Base-by-base conservation (phyloP, 192 early-diverging fungal species). In the Coemansia sp. region DNA sequence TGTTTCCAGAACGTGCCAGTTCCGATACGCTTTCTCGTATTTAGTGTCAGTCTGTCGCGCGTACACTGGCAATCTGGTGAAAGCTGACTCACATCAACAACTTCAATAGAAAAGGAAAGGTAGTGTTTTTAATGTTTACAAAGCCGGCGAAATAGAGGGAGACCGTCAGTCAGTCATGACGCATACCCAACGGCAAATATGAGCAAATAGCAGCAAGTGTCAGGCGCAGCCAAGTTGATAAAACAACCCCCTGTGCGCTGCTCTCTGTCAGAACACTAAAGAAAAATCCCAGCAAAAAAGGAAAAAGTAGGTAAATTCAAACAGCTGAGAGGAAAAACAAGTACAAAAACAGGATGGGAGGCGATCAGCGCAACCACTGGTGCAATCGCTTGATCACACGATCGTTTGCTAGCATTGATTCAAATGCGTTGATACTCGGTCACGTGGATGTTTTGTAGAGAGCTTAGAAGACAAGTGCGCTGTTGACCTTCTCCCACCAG, bases 401-500 rank as follows among this genome's bases (percentile, higher is more conserved):
- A 10, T 34, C 12, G 12, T 10, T 34, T 1, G 7, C 5, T 1
- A 34, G 32, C 5, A 1, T 34, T 34, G 7, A 34, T 34, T 34
- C 32, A 34, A 34, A 10, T 10, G 7, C 12, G 7, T 7, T 34
- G 32, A 5, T 34, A 34, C 12, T 34, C 12, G n/a, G 32, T 34
- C 32, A 26, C 21, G 26, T 27, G 58, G 32, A 31, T 1, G 19
- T 9, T 10, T 25, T 48, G 16, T 27, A 25, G 38, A 60, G 18
- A 49, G 10, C 21, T 24, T 10, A 63, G 23, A 74, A 58, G 2
- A 60, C 26, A 22, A 75, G 57, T n/a, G 57, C 28, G 12, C 25
- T 26, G 51, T 78, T 69, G 14, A 72, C 65, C 16, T 24, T 38
- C 3, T 34, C 50, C 76, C 76, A 78, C 7, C 62, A 23, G 5